Conservation (phyloP, 192 early-diverging fungal species). For the Entrophospora sp. region DNA sequence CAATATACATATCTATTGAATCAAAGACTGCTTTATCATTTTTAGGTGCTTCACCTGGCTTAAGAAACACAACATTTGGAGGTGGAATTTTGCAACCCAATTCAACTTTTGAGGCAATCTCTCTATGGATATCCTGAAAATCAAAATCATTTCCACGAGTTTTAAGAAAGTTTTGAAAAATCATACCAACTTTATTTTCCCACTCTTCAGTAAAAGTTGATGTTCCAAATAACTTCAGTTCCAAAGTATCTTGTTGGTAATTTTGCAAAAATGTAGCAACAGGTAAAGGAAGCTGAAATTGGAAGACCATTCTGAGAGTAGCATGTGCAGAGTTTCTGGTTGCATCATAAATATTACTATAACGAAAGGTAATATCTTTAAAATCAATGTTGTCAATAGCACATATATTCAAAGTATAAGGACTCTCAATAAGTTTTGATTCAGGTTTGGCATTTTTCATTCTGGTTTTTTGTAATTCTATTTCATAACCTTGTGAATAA, state of each 20-base stretch:
- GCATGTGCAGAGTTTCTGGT: not conserved
- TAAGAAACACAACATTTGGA: not conserved
- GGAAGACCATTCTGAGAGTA: conserved; percentile 1
- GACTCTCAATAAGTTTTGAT: not conserved
- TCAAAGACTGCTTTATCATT: not conserved
- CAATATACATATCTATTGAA: not conserved
- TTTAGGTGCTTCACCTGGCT: not conserved
- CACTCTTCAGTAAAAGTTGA: not conserved
- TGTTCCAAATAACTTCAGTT: not conserved
- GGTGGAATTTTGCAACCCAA: not conserved
- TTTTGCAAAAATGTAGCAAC: too few species aligned
- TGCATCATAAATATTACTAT: conserved; percentile 10
- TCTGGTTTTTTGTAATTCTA: not conserved
- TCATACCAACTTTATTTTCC: not conserved
- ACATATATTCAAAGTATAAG: not conserved
- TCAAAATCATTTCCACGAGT: not conserved
- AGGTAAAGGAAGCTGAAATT: too few species aligned
- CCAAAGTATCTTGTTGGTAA: not conserved
- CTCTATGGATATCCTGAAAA: not conserved
- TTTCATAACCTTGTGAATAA: not conserved
- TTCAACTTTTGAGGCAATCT: not conserved
- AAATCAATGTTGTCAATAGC: conserved; percentile 15
- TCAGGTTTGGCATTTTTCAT: not conserved
- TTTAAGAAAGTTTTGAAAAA: too few species aligned
- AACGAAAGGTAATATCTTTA: not conserved